A percentile compares a stretch with the other conserved stretches of the same genome.
Conservation (phyloP, 2,329 filamentous ascomycete genomes). For the Exophiala sp. region DNA sequence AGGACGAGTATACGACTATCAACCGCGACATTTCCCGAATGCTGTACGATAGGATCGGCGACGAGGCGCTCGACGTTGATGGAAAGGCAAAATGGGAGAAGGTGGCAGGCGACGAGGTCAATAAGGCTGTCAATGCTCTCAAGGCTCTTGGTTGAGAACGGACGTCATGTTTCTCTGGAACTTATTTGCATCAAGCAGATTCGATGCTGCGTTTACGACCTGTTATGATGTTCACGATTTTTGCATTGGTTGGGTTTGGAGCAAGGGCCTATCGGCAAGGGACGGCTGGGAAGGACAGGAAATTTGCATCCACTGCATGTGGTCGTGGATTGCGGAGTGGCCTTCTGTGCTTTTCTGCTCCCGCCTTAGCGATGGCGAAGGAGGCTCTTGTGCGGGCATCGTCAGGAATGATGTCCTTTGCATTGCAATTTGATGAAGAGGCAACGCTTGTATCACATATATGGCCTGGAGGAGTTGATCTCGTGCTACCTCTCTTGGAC, state of each 20-base stretch:
- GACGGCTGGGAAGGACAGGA: background rate
- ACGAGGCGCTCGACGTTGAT: conserved; percentile 56
- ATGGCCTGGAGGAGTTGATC: background rate
- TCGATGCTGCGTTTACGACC: conserved; percentile 6
- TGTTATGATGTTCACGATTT: conserved; percentile 16
- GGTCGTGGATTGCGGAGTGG: conserved; percentile 1
- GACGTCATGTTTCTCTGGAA: background rate
- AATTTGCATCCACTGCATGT: background rate
- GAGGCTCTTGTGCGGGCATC: conserved; percentile 6
- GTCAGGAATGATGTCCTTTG: background rate
- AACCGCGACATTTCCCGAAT: conserved; percentile 84
- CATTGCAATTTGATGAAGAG: background rate
- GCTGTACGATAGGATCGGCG: conserved; percentile 65
- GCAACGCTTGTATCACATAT: background rate
- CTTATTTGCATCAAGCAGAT: conserved; percentile 5
- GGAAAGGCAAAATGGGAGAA: conserved; percentile 66
- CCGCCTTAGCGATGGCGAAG: conserved; percentile 15
- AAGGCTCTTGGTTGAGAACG: conserved; percentile 20
- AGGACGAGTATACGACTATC: conserved; percentile 86
- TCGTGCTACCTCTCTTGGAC: background rate
- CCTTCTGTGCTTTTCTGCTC: background rate
- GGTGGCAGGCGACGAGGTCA: conserved; percentile 71
- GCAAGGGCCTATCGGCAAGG: conserved; percentile 1
- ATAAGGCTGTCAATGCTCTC: conserved; percentile 49
- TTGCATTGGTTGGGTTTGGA: conserved; percentile 4